These are phyloP conservation scores for Microbotryum scabiosae DNA, from an alignment of 1,284 basidiomycete species.

Conservation along the genomic window DNA sequence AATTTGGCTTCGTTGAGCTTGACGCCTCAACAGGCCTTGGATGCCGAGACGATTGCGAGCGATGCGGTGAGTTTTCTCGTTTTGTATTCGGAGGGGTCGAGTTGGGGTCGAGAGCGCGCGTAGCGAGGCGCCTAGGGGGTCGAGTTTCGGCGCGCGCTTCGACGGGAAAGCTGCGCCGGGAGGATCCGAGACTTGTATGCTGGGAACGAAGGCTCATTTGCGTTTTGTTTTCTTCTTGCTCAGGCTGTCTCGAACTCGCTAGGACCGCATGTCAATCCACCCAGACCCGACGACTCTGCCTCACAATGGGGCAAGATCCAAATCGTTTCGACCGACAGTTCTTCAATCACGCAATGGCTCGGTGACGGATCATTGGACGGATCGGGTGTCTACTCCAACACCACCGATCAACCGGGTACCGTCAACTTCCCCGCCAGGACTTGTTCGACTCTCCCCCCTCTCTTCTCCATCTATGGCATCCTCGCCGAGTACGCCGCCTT, in stretches of 20 bases:
- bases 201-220: background rate
- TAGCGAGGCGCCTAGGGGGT: background rate
- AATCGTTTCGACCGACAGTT: background rate
- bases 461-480: slow-evolving; percentile 1
- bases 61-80: background rate
- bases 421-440: background rate
- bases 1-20: background rate
- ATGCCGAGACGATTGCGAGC: background rate
- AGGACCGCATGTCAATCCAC: slow-evolving; percentile 1
- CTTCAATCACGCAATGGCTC: background rate
- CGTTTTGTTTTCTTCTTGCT: background rate
- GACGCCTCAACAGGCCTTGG: background rate
- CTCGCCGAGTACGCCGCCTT: background rate
- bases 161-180: no score
- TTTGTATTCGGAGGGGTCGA: background rate
- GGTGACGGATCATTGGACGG: slow-evolving; percentile 2
- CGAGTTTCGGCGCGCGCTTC: background rate
- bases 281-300: background rate
- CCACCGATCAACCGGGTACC: background rate
- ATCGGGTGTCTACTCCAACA: background rate
- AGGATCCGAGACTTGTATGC: no score
- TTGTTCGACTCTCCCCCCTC: background rate
- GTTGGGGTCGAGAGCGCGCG: no score
- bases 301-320: background rate
- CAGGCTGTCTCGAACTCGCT: background rate